Evolutionary conservation across 176 grass and related monocot genomes (phyloP), one percentile per base, ranked within the genome.

Genomic region (Oryza coarctata): DNA sequence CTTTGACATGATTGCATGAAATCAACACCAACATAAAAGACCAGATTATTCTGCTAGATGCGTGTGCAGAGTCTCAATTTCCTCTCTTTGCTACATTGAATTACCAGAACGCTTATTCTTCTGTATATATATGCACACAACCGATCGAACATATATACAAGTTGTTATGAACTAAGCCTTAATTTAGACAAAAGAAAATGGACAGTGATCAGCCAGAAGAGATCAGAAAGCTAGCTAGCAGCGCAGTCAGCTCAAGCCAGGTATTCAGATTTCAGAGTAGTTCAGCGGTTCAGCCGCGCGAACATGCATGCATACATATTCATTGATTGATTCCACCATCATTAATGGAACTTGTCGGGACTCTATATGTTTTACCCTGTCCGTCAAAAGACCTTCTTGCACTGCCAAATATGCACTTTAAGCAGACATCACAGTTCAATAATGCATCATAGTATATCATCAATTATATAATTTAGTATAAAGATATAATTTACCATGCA

Each of bases 291-390:
- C 50, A 55, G 50, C 50, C 50, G 20, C 7, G 20, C 18, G 18
- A 55, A 55, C 50, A 20, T 15, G 47, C 47, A 14, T 45, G 43
- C 1, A 45, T 45, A 20, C 20, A 55, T 55, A 22, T 55, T 14
- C 38, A 9, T 52, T 7, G 47, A 50, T 52, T 20, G 47, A 20
- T 60, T 25, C 55, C 55, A 25, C 25, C 55, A 9, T 60, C 66
- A 40, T 66, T 43, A 74, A 67, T 58, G 55, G 23, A 63, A 25
- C 74, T 17, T 77, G 58, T 71, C 66, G 26, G 66, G 13, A 8
- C 67, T 70, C 75, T 69, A 41, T 27, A 70, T 47, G n/a, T 49
- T 83, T 74, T 83, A 50, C 81, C 71, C 28, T 35, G 35, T 38
- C 40, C 14, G 70, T 12, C 60, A 74, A 82, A 49, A 65, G 8